A percentile compares a stretch with the other conserved stretches of the same genome.
Evolutionary conservation across 257 asterid genomes (phyloP).

Genomic region (Nicotiana obtusifolia): DNA sequence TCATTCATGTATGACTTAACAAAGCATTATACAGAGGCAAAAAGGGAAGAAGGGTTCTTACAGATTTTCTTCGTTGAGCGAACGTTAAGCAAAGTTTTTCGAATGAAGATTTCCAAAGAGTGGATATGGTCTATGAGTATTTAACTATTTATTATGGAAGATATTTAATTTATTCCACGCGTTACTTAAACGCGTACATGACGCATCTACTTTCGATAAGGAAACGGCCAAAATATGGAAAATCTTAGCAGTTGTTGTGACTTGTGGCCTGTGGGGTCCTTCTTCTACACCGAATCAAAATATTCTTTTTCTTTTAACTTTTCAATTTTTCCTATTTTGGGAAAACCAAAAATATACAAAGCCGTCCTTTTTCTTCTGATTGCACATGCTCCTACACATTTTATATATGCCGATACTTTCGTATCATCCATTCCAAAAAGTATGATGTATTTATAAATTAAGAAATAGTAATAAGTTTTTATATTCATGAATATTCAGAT

Average conservation of each 20-base stretch:
- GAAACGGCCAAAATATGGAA: not conserved
- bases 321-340: no score
- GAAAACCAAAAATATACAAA: no score
- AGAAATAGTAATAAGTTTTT: no score
- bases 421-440: no score
- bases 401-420: no score
- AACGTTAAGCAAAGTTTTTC: not conserved
- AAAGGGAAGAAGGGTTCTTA: not conserved
- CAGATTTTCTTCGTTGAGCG: not conserved
- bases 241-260: not conserved
- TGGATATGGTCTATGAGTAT: not conserved
- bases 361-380: no score
- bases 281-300: not conserved
- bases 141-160: not conserved
- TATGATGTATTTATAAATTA: no score
- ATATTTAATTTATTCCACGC: slow-evolving; percentile 35
- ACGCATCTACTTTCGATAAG: slow-evolving; percentile 24
- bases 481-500: no score
- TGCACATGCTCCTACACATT: no score
- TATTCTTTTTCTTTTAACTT: not conserved
- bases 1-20: not conserved
- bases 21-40: not conserved
- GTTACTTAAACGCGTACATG: slow-evolving; percentile 52
- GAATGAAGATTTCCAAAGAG: not conserved
- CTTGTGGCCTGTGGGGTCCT: not conserved